Base-by-base conservation (phyloP, 352 stramenopile species). In the Plasmopara viticola region DNA sequence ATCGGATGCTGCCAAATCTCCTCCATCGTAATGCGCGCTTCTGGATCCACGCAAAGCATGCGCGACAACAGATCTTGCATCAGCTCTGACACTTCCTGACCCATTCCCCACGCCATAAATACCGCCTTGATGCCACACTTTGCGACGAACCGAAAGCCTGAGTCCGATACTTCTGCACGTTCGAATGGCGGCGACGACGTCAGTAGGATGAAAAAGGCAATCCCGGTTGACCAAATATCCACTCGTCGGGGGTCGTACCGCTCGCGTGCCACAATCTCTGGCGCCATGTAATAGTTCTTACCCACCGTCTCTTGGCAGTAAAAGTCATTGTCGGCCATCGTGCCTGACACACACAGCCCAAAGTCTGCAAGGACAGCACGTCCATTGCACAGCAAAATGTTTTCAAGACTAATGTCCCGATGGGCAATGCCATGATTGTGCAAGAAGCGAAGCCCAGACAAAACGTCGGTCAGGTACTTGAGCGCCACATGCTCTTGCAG, bases 241-340 rank as follows among this genome's bases (percentile, higher is more conserved):
- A 93, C 83, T 10, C 78, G 68, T 53, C 90, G 94, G 5, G 92
- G 92, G 74, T 99, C 92, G 71, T 98, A 98, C 30, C 63, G 41
- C 33, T 73, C 57, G 70, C 85, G 35, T 10, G 63, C 62, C 33
- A 93, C 78, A 43, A 98, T 82, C 70, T 98, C 95, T 0, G 94
- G 95, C n/a, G 90, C 91, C 88, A 98, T 98, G 66, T 98, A 98
- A 58, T 97, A 97, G 47, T 92, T 82, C 62, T 98, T 98, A 38
- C 95, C 95, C 64, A 87, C 79, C 42, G 58, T 72, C 42, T 84
- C 75, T 14, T 68, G 51, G 41, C 78, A 86, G 17, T 50, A 41
- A 84, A 87, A 75, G 12, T 14, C 31, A 34, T 28, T 18, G 38
- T 14, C 46, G n/a, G 42, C 38, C 29, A 33, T 18, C 46, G 47